Evolutionary conservation across 371 early-diverging fungal species (phyloP).

Genomic region (Cokeromyces recurvatus): DNA sequence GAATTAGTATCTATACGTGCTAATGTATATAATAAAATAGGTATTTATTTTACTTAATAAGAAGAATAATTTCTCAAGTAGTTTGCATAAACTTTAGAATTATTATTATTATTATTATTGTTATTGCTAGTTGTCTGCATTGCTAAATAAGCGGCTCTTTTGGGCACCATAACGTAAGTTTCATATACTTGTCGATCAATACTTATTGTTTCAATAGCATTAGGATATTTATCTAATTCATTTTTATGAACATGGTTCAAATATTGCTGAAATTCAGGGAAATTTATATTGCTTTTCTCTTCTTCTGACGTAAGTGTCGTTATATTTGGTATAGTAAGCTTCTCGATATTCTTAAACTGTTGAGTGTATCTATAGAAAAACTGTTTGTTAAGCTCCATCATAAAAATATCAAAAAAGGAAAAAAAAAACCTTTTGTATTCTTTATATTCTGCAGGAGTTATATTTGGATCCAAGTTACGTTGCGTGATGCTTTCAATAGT

Average conservation of each 20-base stretch:
- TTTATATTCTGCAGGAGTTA: slow-evolving; percentile 44
- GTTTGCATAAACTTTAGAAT: slow-evolving; percentile 46
- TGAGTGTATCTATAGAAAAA: slow-evolving; percentile 39
- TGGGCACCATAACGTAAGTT: slow-evolving; percentile 46
- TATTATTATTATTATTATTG: too few species aligned
- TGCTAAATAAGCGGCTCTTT: slow-evolving; percentile 40
- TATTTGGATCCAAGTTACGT: slow-evolving; percentile 53
- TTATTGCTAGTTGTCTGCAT: too few species aligned
- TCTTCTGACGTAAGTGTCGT: slow-evolving; percentile 11
- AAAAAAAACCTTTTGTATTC: slow-evolving; percentile 51
- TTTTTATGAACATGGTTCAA: slow-evolving; percentile 42
- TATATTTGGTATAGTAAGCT: slow-evolving; percentile 25
- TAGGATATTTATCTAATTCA: slow-evolving; percentile 25
- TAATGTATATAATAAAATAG: too few species aligned
- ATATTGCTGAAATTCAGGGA: slow-evolving; percentile 49
- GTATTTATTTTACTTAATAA: too few species aligned
- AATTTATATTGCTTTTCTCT: slow-evolving; percentile 15
- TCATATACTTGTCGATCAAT: slow-evolving; percentile 47
- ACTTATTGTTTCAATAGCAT: slow-evolving; percentile 25
- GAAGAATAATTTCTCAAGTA: too few species aligned
- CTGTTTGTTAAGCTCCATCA: neutral
- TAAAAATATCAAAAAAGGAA: too few species aligned
- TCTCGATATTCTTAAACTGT: slow-evolving; percentile 42
- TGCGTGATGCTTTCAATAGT: slow-evolving; percentile 49
- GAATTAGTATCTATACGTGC: too few species aligned